Base-by-base conservation (phyloP, 805 yeast species). In the Saccharomycopsis schoenii region DNA sequence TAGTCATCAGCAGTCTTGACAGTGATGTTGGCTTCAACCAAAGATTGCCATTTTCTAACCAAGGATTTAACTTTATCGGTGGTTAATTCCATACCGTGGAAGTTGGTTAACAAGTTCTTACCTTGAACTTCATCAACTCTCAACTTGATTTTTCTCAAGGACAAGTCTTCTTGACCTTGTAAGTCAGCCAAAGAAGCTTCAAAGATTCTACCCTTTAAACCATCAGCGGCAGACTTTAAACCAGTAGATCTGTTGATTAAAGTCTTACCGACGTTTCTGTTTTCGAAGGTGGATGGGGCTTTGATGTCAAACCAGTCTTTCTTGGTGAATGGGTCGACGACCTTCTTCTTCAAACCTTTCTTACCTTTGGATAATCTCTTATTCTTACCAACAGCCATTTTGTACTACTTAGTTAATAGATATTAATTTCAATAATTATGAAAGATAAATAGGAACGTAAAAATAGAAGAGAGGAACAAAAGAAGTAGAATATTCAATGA, bases 41-140 rank as follows among this genome's bases (percentile, higher is more conserved):
- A 83, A 69, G 97, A 85, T 84, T 92, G 98, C 97, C 97, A 93
- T 81, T 93, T 92, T 86, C 97, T 90, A 68, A 92, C 97, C 78
- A 93, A 84, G 63, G 97, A 92, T 83, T 96, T 89, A 77, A 93
- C 83, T 84, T 93, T 93, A 83, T 92, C 97, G 69, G 96, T 83
- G 75, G 98, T 92, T 87, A 93, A 92, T 83, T 91, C 96, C 80
- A 93, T 80, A 75, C 98, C 98, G 85, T 92, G 97, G 96, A 92
- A 93, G 96, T 93, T 93, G 84, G 98, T 92, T 78, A 92, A 84
- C 76, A 92, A 84, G 87, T 92, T 91, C 83, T 90, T 89, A 82
- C 97, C 98, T 83, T 93, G 97, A 72, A 92, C 97, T 83, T 93
- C 98, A 75, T 92, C 98, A 72, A 93, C 96, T 83, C 97, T 91